These are phyloP conservation scores for Eutypa lata DNA, from an alignment of 2,329 filamentous ascomycete species.

Conservation along the genomic window DNA sequence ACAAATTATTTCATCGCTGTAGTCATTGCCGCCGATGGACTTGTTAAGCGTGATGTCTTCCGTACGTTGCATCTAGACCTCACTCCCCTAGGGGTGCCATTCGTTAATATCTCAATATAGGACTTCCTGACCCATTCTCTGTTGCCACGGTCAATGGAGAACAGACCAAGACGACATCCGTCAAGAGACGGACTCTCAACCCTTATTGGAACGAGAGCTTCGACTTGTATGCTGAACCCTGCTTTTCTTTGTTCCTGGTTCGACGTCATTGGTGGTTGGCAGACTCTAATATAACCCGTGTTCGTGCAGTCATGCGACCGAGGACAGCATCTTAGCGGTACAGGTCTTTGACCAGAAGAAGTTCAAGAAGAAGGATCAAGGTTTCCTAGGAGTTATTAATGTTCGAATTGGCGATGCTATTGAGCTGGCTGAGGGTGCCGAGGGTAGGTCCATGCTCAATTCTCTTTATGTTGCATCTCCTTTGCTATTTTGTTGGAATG, in stretches of 20 bases:
- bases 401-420: slow-evolving; percentile 93
- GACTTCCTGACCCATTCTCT: slow-evolving; percentile 95
- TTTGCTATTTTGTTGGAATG: slow-evolving; percentile 6
- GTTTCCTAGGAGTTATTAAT: slow-evolving; percentile 96
- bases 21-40: slow-evolving; percentile 98
- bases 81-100: not conserved
- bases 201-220: slow-evolving; percentile 99
- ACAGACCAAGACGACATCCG: slow-evolving; percentile 95
- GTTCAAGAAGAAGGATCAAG: slow-evolving; percentile 99
- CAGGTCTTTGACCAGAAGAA: slow-evolving; percentile 99
- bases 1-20: slow-evolving; percentile 12
- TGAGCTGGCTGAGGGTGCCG: slow-evolving; percentile 82
- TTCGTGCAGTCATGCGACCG: slow-evolving; percentile 70
- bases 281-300: slow-evolving; percentile 15
- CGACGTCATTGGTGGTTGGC: slow-evolving; percentile 1
- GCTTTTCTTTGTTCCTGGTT: slow-evolving; percentile 11
- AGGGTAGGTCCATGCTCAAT: slow-evolving; percentile 61
- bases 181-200: slow-evolving; percentile 96
- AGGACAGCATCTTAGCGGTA: slow-evolving; percentile 94
- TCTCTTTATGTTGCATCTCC: slow-evolving; percentile 16
- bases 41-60: slow-evolving; percentile 99
- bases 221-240: slow-evolving; percentile 72
- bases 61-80: slow-evolving; percentile 58
- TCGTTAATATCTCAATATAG: slow-evolving; percentile 43
- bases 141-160: slow-evolving; percentile 96